Evolutionary conservation across 495 filamentous ascomycete species (phyloP).

Genomic region (Aspergillus incahuasiensis): DNA sequence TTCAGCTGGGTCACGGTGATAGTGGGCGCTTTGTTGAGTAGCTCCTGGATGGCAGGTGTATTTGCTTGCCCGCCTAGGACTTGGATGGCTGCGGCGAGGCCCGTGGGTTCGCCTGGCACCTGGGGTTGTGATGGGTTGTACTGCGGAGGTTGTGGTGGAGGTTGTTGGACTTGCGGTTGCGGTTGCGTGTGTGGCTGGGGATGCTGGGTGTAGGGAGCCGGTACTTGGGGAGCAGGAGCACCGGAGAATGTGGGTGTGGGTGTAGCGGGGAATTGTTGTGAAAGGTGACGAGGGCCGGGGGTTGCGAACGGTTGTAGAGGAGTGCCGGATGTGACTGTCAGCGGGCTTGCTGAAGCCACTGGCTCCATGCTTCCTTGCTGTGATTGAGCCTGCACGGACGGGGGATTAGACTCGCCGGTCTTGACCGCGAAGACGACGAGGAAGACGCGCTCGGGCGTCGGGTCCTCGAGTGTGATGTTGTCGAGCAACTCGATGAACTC

Average conservation of each 20-base stretch:
- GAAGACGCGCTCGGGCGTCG: slow-evolving; percentile 63
- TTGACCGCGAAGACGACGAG: slow-evolving; percentile 74
- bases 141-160: slow-evolving; percentile 25
- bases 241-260: slow-evolving; percentile 18
- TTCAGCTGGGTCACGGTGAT: slow-evolving; percentile 60
- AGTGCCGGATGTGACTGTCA: slow-evolving; percentile 37
- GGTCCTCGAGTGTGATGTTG: slow-evolving; percentile 64
- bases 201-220: slow-evolving; percentile 36
- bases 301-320: slow-evolving; percentile 33
- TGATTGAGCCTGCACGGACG: slow-evolving; percentile 44
- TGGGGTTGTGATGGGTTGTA: slow-evolving; percentile 9
- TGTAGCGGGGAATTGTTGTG: slow-evolving; percentile 28
- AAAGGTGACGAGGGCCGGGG: slow-evolving; percentile 21
- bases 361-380: slow-evolving; percentile 39
- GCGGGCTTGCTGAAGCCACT: slow-evolving; percentile 36
- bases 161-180: slow-evolving; percentile 5
- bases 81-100: slow-evolving; percentile 33
- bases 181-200: slow-evolving; percentile 15
- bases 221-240: slow-evolving; percentile 3
- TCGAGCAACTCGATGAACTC: slow-evolving; percentile 76
- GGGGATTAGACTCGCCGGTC: slow-evolving; percentile 37
- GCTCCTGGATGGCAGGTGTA: slow-evolving; percentile 60
- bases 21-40: slow-evolving; percentile 60
- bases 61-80: slow-evolving; percentile 56
- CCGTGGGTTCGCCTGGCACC: slow-evolving; percentile 15